Evolutionary conservation across 129 eudicot genomes (phyloP).

Genomic region (Tagetes erecta): DNA sequence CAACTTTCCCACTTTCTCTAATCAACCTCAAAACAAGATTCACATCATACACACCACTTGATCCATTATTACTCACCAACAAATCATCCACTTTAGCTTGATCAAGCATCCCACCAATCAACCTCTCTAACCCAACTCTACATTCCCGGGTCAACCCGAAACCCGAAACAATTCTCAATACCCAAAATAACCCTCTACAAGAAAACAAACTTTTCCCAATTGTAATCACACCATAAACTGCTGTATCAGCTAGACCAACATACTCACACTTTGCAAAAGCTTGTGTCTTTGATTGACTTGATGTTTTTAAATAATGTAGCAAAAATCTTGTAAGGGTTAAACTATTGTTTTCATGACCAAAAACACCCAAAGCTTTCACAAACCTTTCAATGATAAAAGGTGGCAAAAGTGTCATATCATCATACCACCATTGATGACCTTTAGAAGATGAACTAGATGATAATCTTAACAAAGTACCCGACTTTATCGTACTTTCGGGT

Average conservation of each 20-base stretch:
- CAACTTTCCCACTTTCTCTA: conserved; percentile 49
- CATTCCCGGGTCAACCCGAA: conserved; percentile 61
- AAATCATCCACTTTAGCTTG: conserved; percentile 82
- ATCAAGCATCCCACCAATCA: conserved; percentile 78
- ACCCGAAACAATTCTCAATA: conserved; percentile 57
- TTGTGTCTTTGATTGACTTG: conserved; percentile 30
- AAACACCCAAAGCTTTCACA: conserved; percentile 56
- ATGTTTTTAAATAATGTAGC: conserved; percentile 65
- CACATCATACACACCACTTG: conserved; percentile 80
- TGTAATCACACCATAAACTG: conserved; percentile 66
- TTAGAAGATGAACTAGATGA: conserved; percentile 39
- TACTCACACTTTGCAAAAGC: conserved; percentile 41
- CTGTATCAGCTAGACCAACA: conserved; percentile 68
- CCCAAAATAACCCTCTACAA: conserved; percentile 83
- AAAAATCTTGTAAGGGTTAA: conserved; percentile 73
- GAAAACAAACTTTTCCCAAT: conserved; percentile 63
- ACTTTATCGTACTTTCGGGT: conserved; percentile 42
- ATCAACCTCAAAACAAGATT: conserved; percentile 73
- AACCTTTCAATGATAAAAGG: conserved; percentile 58
- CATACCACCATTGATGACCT: conserved; percentile 77
- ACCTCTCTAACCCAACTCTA: conserved; percentile 58
- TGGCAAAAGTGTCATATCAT: conserved; percentile 60
- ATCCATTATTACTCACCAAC: conserved; percentile 48
- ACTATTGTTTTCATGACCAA: conserved; percentile 65
- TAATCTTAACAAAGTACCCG: conserved; percentile 28